Percentiles rank a stretch among this genome's conserved stretches.
Evolutionary conservation across 257 asterid species (phyloP).

Genomic region (Petrea volubilis): DNA sequence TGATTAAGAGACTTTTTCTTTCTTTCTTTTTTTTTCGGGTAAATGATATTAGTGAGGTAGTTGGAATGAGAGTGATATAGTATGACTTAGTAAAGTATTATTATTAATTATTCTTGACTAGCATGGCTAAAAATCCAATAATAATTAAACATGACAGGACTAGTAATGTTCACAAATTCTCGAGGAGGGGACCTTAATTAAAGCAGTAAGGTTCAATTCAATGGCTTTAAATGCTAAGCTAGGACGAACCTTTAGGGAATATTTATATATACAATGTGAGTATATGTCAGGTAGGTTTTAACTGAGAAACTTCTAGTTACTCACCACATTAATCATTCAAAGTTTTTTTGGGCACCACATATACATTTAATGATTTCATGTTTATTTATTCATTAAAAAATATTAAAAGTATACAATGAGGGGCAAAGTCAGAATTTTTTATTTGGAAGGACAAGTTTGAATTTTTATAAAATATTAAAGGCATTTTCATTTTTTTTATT

Average conservation of each 20-base stretch:
- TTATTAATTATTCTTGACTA: too few species aligned
- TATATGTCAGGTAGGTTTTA: not conserved
- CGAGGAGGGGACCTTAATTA: not conserved
- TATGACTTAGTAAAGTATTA: not conserved
- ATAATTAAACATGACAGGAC: too few species aligned
- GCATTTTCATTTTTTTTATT: too few species aligned
- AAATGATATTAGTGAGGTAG: not conserved
- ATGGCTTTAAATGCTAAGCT: not conserved
- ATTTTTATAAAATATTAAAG: too few species aligned
- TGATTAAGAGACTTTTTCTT: too few species aligned
- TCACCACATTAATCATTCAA: not conserved
- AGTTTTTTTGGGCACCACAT: too few species aligned
- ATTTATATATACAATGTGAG: not conserved
- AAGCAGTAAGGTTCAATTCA: not conserved
- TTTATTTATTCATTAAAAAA: too few species aligned
- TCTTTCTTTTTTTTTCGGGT: too few species aligned
- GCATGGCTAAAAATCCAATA: not conserved
- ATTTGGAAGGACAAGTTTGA: too few species aligned
- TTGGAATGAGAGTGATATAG: constrained; percentile 7
- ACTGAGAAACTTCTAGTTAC: not conserved
- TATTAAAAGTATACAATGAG: too few species aligned
- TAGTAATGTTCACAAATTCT: not conserved
- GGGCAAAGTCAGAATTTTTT: too few species aligned
- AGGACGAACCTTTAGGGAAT: not conserved
- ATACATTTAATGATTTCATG: too few species aligned